These are phyloP conservation scores for Cucumis hystrix DNA, from an alignment of 306 rosid genomes.

Conservation along the genomic window DNA sequence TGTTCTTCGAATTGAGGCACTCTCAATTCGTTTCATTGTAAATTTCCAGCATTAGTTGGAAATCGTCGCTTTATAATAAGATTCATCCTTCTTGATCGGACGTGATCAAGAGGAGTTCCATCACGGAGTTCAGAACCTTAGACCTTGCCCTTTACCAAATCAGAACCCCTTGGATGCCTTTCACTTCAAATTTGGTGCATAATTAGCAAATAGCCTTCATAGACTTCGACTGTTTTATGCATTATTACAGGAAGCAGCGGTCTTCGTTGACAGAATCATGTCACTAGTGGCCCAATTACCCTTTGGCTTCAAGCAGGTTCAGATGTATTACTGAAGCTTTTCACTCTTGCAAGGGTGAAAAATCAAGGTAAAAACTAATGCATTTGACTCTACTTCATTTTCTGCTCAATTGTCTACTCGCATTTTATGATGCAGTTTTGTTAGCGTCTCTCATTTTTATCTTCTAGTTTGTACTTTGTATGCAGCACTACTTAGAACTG, in stretches of 20 bases:
- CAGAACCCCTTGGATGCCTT: not conserved
- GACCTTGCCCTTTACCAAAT: not conserved
- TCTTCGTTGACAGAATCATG: not conserved
- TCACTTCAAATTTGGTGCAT: not conserved
- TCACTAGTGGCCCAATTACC: not conserved
- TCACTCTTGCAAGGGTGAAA: not conserved
- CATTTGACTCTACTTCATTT: not conserved
- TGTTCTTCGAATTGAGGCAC: too few species aligned
- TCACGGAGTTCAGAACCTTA: not conserved
- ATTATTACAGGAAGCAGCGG: not conserved
- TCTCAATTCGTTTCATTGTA: too few species aligned
- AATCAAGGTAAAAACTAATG: not conserved
- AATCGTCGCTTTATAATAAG: too few species aligned
- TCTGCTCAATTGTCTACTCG: not conserved
- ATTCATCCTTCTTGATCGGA: too few species aligned
- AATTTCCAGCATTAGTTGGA: too few species aligned
- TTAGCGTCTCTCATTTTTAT: not conserved
- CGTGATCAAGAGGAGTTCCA: too few species aligned
- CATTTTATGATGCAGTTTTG: not conserved
- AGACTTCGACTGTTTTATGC: not conserved
- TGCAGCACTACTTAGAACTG: not conserved
- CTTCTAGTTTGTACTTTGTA: not conserved
- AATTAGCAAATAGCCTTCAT: not conserved
- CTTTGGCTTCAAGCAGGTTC: not conserved
- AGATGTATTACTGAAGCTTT: not conserved